Conservation (phyloP, 176 grass and related monocot genomes). For the Eremochloa ophiuroides region DNA sequence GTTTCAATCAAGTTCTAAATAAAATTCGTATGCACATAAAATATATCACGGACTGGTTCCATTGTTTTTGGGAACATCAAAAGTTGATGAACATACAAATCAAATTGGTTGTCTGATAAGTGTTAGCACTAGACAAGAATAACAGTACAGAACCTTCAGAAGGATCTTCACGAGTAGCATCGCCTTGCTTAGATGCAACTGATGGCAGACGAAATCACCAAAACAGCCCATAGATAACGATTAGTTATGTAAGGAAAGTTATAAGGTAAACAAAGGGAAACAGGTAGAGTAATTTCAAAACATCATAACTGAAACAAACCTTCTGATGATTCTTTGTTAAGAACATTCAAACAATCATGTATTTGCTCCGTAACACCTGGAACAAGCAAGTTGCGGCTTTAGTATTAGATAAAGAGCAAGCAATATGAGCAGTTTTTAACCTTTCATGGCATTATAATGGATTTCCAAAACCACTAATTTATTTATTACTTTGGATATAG, state of each 20-base stretch:
- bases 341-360: neutral
- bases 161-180: conserved; percentile 6
- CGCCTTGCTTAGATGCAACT: conserved; percentile 10
- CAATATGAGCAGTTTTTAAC: neutral
- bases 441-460: neutral
- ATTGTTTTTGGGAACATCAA: neutral
- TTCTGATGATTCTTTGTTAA: neutral
- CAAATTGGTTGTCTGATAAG: neutral
- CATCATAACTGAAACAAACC: neutral
- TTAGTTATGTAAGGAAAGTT: neutral
- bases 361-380: neutral
- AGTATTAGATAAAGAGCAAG: neutral
- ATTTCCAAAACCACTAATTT: neutral
- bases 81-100: neutral
- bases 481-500: neutral
- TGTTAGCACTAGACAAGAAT: neutral
- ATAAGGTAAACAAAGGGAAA: neutral
- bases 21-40: neutral
- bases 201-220: neutral
- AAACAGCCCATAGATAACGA: neutral
- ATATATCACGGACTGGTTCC: neutral
- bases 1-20: neutral
- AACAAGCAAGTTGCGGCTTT: neutral
- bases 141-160: conserved; percentile 9
- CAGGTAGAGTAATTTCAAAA: neutral